A percentile compares a stretch with the other conserved stretches of the same genome.
These are phyloP conservation scores for Naganishia friedmannii DNA, from an alignment of 768 basidiomycete species.

Conservation along the genomic window DNA sequence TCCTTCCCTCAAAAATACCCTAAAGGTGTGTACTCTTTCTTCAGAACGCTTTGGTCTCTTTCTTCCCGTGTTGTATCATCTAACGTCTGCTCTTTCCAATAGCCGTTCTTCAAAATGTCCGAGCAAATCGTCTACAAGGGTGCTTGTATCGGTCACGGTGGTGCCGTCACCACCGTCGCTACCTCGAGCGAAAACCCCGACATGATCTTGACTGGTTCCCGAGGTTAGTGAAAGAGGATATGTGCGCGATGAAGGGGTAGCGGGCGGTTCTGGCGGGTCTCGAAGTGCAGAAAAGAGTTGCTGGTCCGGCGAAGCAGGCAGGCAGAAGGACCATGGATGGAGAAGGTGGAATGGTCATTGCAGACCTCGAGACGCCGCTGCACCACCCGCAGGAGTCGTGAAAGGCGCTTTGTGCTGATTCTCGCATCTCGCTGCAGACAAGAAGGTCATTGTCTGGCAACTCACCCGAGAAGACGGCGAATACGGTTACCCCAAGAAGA, in stretches of 20 bases:
- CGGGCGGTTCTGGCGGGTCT: background rate
- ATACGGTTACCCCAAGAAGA: slow-evolving; percentile 95
- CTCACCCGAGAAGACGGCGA: slow-evolving; percentile 76
- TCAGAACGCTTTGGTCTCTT: background rate
- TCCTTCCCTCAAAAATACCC: slow-evolving; percentile 8
- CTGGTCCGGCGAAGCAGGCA: no score
- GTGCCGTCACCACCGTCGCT: slow-evolving; percentile 98
- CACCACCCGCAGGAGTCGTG: no score
- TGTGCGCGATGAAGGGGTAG: background rate
- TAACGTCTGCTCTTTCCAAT: background rate
- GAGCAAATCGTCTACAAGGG: slow-evolving; percentile 89
- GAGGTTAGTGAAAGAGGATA: slow-evolving; percentile 62
- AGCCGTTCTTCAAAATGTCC: slow-evolving; percentile 57
- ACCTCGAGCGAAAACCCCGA: slow-evolving; percentile 98
- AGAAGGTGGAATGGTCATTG: no score
- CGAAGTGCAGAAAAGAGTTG: background rate
- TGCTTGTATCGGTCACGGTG: slow-evolving; percentile 86
- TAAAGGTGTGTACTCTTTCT: slow-evolving; percentile 11
- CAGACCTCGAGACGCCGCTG: no score
- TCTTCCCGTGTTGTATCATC: slow-evolving; percentile 10
- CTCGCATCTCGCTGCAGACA: slow-evolving; percentile 63
- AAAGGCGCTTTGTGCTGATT: background rate
- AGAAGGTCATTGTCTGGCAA: slow-evolving; percentile 99
- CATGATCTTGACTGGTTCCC: slow-evolving; percentile 96
- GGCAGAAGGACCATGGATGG: no score